Conservation (phyloP, 2,329 filamentous ascomycete species). For the Fonsecaea pedrosoi region DNA sequence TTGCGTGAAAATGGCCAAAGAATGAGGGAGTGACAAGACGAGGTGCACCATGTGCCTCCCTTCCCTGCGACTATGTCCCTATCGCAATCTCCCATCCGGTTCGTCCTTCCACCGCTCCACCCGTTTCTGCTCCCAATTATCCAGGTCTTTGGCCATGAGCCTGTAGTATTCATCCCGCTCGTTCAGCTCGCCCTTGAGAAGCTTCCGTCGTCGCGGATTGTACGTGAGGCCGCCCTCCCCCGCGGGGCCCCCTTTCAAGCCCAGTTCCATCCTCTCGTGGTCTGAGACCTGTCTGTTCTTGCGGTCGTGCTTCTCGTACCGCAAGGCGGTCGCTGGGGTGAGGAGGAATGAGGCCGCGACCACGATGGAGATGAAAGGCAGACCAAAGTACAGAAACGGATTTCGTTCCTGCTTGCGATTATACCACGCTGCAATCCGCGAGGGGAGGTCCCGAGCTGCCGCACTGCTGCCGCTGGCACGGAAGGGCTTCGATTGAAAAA, state of each 20-base stretch:
- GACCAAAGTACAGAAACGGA: constrained; percentile 90
- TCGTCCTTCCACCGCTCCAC: constrained; percentile 90
- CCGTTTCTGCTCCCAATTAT: constrained; percentile 96
- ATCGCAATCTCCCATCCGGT: constrained; percentile 78
- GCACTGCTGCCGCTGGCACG: constrained; percentile 55
- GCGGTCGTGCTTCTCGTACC: constrained; percentile 92
- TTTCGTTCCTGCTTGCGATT: constrained; percentile 75
- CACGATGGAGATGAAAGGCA: constrained; percentile 90
- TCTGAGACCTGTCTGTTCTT: constrained; percentile 84
- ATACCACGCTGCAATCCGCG: constrained; percentile 75
- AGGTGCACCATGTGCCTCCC: not conserved
- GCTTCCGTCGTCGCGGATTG: constrained; percentile 51
- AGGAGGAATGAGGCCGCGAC: constrained; percentile 92
- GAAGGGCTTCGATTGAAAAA: constrained; percentile 75
- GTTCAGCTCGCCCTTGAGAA: constrained; percentile 35
- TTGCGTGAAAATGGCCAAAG: not conserved
- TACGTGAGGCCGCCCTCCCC: constrained; percentile 71
- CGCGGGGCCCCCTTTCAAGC: constrained; percentile 75
- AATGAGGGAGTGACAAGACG: constrained; percentile 1
- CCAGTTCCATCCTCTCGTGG: constrained; percentile 84
- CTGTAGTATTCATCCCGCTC: constrained; percentile 60
- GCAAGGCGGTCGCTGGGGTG: constrained; percentile 88
- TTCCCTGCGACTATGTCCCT: not conserved
- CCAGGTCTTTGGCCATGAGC: constrained; percentile 85
- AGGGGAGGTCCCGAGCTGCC: constrained; percentile 22